Conservation (phyloP, 495 filamentous ascomycete species). For the Penicillium roqueforti region DNA sequence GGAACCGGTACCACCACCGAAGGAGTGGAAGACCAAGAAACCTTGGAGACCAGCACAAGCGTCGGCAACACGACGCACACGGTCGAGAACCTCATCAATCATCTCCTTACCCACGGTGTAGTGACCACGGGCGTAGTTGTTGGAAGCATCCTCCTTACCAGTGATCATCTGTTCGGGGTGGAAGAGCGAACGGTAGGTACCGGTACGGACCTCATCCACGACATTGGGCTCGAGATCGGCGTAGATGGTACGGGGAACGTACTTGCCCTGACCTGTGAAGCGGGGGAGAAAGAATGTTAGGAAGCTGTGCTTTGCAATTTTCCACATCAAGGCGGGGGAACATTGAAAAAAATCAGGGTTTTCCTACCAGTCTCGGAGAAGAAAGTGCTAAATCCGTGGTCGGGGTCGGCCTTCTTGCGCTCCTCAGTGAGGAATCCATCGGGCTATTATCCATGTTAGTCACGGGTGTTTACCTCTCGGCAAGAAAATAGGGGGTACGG, state of each 20-base stretch:
- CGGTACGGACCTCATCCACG: slow-evolving; percentile 98
- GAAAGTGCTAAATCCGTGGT: slow-evolving; percentile 99
- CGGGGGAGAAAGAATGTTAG: slow-evolving; percentile 21
- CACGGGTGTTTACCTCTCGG: slow-evolving; percentile 21
- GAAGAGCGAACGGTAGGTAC: slow-evolving; percentile 92
- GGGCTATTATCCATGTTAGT: slow-evolving; percentile 55
- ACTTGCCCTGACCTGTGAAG: slow-evolving; percentile 85
- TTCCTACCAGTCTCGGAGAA: slow-evolving; percentile 96
- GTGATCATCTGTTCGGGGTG: slow-evolving; percentile 99
- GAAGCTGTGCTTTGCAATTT: slow-evolving; percentile 5
- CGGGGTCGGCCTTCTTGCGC: slow-evolving; percentile 91
- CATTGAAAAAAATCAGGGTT: slow-evolving; percentile 3
- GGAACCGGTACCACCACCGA: slow-evolving; percentile 97
- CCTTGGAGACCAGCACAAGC: slow-evolving; percentile 96
- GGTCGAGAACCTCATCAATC: slow-evolving; percentile 94
- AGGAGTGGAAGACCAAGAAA: slow-evolving; percentile 99
- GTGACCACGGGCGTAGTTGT: slow-evolving; percentile 98
- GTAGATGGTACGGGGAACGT: slow-evolving; percentile 98
- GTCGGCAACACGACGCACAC: slow-evolving; percentile 92
- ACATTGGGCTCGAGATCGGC: slow-evolving; percentile 99
- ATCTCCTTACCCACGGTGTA: slow-evolving; percentile 99
- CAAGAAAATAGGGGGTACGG: slow-evolving; percentile 19
- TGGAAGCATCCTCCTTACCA: slow-evolving; percentile 98
- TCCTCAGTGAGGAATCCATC: slow-evolving; percentile 99
- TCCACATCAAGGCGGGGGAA: slow-evolving; percentile 8